Evolutionary conservation across 768 basidiomycete species (phyloP).

Genomic region (Macrolepiota fuliginosa): DNA sequence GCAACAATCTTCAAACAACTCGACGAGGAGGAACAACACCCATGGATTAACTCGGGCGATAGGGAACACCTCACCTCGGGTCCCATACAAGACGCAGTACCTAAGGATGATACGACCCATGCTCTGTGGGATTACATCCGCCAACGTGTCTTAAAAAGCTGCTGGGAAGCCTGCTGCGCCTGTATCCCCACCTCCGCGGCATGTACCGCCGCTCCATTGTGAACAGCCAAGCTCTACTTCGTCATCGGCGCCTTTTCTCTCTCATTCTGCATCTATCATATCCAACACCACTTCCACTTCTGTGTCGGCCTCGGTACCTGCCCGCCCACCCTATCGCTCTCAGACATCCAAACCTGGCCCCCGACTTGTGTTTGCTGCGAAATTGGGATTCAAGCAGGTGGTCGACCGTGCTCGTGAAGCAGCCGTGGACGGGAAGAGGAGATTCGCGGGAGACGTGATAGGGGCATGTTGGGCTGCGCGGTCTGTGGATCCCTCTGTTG

Average conservation of each 20-base stretch:
- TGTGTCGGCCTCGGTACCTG: slow-evolving; percentile 15
- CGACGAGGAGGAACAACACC: not conserved
- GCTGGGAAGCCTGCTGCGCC: slow-evolving; percentile 25
- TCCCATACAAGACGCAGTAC: slow-evolving; percentile 12
- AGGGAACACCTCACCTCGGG: slow-evolving; percentile 11
- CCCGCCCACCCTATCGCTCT: slow-evolving; percentile 21
- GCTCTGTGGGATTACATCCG: slow-evolving; percentile 53
- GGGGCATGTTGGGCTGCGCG: slow-evolving; percentile 53
- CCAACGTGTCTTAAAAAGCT: slow-evolving; percentile 46
- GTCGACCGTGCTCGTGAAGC: slow-evolving; percentile 61
- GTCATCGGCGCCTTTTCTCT: not conserved
- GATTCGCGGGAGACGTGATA: slow-evolving; percentile 54
- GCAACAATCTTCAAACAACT: not conserved
- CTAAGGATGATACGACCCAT: not conserved
- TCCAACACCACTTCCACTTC: slow-evolving; percentile 15
- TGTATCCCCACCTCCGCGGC: slow-evolving; percentile 2
- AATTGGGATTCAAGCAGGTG: slow-evolving; percentile 59
- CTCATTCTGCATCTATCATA: not conserved
- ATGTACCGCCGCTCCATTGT: not conserved
- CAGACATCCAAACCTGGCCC: slow-evolving; percentile 20
- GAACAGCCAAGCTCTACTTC: not conserved
- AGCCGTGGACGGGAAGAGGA: slow-evolving; percentile 44
- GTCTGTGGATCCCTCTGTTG: slow-evolving; percentile 33
- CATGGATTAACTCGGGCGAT: slow-evolving; percentile 11
- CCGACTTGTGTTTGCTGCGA: slow-evolving; percentile 22